Percentiles rank a stretch among this genome's conserved stretches.
Evolutionary conservation across 257 asterid genomes (phyloP).

Genomic region (Nicotiana obtusifolia): DNA sequence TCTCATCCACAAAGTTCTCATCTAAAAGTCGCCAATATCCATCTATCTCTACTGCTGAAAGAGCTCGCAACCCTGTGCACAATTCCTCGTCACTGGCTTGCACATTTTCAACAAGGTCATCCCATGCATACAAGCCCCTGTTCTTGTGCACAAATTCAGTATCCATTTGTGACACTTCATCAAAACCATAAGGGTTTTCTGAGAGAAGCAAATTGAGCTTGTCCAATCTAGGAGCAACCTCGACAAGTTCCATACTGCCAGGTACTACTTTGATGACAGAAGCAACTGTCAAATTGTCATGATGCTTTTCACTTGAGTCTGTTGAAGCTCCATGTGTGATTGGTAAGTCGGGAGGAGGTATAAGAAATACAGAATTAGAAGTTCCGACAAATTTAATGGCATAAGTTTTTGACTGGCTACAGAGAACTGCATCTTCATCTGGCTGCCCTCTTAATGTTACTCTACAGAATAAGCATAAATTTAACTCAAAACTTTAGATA

Average conservation of each 20-base stretch:
- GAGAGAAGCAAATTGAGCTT: conserved; percentile 73
- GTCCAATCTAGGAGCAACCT: conserved; percentile 84
- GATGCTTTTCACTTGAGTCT: conserved; percentile 27
- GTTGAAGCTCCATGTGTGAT: conserved; percentile 16
- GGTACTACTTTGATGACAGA: conserved; percentile 67
- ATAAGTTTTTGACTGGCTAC: conserved; percentile 77
- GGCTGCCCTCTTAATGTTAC: conserved; percentile 86
- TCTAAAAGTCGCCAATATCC: conserved; percentile 85
- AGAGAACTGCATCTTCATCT: conserved; percentile 91
- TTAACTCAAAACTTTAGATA: background rate
- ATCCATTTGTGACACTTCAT: conserved; percentile 57
- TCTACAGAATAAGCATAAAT: conserved; percentile 26
- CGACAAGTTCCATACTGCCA: conserved; percentile 84
- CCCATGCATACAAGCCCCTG: conserved; percentile 62
- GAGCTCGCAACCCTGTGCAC: conserved; percentile 48
- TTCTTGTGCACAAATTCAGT: conserved; percentile 29
- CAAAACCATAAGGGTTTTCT: conserved; percentile 53
- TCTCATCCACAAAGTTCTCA: conserved; percentile 45
- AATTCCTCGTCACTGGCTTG: conserved; percentile 88
- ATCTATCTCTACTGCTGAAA: conserved; percentile 65
- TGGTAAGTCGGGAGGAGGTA: conserved; percentile 52
- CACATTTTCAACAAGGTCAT: conserved; percentile 57
- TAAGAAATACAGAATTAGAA: conserved; percentile 78
- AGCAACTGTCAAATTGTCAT: conserved; percentile 33
- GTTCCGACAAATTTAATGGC: conserved; percentile 89